phyloP scores from a whole-genome alignment of 78 protist species.

The Diacronema lutheri region DNA sequence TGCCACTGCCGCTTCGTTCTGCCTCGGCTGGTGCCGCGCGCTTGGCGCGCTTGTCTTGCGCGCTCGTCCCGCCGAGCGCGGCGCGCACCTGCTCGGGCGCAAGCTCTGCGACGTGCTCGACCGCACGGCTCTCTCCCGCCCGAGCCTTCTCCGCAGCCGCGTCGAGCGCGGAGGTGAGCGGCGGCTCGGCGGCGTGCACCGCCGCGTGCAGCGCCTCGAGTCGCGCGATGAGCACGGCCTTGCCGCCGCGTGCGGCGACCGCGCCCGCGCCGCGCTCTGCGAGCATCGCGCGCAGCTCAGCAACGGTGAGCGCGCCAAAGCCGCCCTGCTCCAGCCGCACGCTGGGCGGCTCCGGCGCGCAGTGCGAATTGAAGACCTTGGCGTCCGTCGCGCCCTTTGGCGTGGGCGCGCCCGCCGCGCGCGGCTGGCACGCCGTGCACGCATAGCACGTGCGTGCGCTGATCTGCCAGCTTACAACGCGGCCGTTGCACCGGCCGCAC shows the following conservation, averaged over 20 bases:
- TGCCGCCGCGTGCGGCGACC: not conserved
- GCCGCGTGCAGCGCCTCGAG: not conserved
- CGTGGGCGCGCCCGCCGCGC: not conserved
- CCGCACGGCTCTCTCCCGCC: not conserved
- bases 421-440: not conserved
- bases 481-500: conserved; percentile 3
- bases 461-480: not conserved
- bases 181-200: not conserved
- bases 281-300: too few relatives aligned
- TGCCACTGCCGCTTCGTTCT: too few relatives aligned
- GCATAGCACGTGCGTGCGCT: not conserved
- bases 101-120: conserved; percentile 10
- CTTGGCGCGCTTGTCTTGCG: too few relatives aligned
- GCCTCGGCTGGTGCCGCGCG: too few relatives aligned
- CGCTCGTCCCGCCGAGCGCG: too few relatives aligned
- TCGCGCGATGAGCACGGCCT: not conserved
- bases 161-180: not conserved
- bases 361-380: not conserved
- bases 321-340: too few relatives aligned
- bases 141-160: conserved; percentile 13
- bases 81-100: too few relatives aligned
- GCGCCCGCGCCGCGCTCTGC: too few relatives aligned
- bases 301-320: too few relatives aligned
- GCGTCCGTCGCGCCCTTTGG: not conserved
- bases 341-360: not conserved